phyloP scores from a whole-genome alignment of 345 rosid genomes.

The Eucalyptus tenuipes region DNA sequence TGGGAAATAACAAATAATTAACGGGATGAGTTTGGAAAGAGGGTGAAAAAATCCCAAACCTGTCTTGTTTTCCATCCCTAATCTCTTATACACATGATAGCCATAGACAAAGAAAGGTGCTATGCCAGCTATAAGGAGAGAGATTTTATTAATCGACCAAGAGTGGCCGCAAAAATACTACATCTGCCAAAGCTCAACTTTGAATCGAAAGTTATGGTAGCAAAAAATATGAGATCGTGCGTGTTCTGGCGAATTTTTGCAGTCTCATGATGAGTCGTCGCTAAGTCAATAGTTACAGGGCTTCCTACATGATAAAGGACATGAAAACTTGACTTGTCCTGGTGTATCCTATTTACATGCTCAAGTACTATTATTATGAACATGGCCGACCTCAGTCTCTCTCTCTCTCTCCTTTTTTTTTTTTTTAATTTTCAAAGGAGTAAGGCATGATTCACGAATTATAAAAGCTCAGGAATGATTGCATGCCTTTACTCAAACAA shows the following conservation, averaged over 20 bases:
- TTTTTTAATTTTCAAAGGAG: not conserved
- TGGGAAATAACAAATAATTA: not conserved
- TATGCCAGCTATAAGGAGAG: not conserved
- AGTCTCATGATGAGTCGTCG: not conserved
- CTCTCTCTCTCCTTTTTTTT: not conserved
- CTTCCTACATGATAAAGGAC: not conserved
- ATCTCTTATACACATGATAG: not conserved
- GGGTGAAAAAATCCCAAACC: not conserved
- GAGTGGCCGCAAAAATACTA: not conserved
- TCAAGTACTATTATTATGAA: not conserved
- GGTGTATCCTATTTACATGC: not conserved
- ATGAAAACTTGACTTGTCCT: not conserved
- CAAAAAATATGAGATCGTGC: not conserved
- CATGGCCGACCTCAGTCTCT: not conserved
- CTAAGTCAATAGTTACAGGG: not conserved
- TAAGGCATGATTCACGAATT: not conserved
- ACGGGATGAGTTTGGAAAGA: not conserved
- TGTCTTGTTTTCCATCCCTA: not conserved
- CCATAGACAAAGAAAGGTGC: not conserved
- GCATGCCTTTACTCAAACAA: not conserved
- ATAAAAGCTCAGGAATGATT: not conserved
- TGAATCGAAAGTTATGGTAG: not conserved
- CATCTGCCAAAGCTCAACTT: not conserved
- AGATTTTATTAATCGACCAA: not conserved
- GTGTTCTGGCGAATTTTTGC: not conserved